Evolutionary conservation across 2,329 filamentous ascomycete genomes (phyloP), one percentile per base, ranked within the genome.

Genomic region (Emydomyces testavorans): DNA sequence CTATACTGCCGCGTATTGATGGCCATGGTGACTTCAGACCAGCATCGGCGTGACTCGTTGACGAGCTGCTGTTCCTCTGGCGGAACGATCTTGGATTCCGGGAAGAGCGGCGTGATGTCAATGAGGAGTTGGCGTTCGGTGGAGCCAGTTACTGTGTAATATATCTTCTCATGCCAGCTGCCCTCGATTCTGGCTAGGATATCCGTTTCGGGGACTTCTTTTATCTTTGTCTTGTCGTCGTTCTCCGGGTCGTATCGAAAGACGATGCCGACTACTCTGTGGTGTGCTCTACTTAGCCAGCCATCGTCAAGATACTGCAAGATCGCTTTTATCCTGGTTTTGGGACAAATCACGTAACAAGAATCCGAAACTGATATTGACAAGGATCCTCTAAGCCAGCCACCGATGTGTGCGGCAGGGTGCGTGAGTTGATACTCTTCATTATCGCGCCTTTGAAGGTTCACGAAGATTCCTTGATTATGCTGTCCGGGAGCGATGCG

Each of bases 371-470:
- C 92, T 6, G 83, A 89, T 53, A 98, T 82, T 58, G 82, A 89
- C 43, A 96, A 72, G n/a, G 84, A 81, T 20, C 92, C 92, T 55
- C 89, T 77, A 38, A 98, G 69, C 46, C 98, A 73, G 15, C 92
- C 92, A 23, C 89, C 88, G 1, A 98, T 73, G 61, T 94, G 86
- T 5, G 92, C 92, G n/a, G 85, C 81, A 3, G 92, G 92, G 66
- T 98, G 92, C 4, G 85, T 94, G 53, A 98, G 77, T 62, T 94
- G 88, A 65, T 98, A 98, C 53, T 89, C 85, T 69, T 98, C 92
- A 60, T 90, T 78, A 57, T 83, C 79, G 46, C 85, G 76, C 54
- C 80, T 82, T 58, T 87, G 79, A 21, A 96, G 70, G 7, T 79
- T 89, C 64, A 98, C 82, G 68, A 95, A 98, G 58, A 98, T 96